phyloP scores from a whole-genome alignment of 2,329 filamentous ascomycete genomes.

The Diplodia mutila region DNA sequence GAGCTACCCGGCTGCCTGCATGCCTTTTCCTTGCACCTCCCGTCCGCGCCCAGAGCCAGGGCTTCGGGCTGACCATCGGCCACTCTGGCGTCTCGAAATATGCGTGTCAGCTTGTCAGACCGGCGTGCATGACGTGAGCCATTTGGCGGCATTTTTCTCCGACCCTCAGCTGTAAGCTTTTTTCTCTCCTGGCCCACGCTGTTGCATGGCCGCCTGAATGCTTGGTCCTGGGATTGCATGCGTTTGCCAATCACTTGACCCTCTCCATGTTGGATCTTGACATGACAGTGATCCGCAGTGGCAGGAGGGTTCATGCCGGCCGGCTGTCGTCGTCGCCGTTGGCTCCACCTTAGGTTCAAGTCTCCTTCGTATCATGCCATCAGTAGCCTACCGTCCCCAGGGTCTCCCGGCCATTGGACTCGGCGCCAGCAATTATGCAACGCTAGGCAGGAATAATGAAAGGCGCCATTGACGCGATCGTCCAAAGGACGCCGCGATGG shows the following conservation, averaged over 20 bases:
- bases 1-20: background rate
- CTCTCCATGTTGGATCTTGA: background rate
- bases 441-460: slow-evolving; percentile 1
- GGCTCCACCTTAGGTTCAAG: background rate
- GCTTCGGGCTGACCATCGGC: background rate
- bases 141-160: background rate
- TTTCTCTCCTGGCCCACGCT: background rate
- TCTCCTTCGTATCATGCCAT: background rate
- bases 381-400: slow-evolving; percentile 1
- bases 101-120: slow-evolving; percentile 11
- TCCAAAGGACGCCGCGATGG: background rate
- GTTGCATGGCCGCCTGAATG: background rate
- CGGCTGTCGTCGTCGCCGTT: background rate
- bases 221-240: slow-evolving; percentile 8
- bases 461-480: background rate
- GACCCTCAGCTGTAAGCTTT: background rate
- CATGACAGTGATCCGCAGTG: slow-evolving; percentile 2
- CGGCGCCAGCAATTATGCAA: slow-evolving; percentile 3
- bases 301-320: slow-evolving; percentile 9
- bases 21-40: background rate
- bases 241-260: background rate
- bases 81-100: slow-evolving; percentile 3
- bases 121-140: background rate
- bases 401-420: background rate
- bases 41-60: no score